A percentile compares a stretch with the other conserved stretches of the same genome.
phyloP scores from a whole-genome alignment of 2,329 filamentous ascomycete genomes.

The Apiospora kogelbergensis region DNA sequence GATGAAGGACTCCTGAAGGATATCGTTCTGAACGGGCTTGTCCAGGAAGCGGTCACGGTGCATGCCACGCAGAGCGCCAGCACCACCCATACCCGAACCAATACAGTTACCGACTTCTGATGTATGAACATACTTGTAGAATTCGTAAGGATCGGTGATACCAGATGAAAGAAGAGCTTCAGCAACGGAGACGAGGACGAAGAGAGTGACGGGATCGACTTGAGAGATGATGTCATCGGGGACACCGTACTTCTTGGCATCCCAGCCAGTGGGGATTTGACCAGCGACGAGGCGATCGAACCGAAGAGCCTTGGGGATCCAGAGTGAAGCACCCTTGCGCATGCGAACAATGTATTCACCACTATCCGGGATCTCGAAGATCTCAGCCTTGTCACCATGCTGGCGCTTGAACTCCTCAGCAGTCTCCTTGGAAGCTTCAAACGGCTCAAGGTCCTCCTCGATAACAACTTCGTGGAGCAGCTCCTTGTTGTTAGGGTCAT shows the following conservation, averaged over 20 bases:
- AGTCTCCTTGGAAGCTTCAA: constrained; percentile 95
- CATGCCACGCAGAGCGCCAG: constrained; percentile 90
- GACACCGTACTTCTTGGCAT: constrained; percentile 92
- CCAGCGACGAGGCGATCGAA: constrained; percentile 98
- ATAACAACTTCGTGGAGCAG: constrained; percentile 97
- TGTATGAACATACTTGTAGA: constrained; percentile 99
- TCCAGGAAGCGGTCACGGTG: constrained; percentile 97
- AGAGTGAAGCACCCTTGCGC: constrained; percentile 91
- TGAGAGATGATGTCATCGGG: constrained; percentile 97
- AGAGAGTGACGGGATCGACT: constrained; percentile 94
- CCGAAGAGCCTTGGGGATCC: constrained; percentile 94
- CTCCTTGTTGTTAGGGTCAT: constrained; percentile 98
- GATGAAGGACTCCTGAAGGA: constrained; percentile 99
- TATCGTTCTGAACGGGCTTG: constrained; percentile 97
- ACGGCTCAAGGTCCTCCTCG: constrained; percentile 93
- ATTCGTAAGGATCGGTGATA: constrained; percentile 98
- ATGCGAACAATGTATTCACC: constrained; percentile 93
- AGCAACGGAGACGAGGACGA: constrained; percentile 88
- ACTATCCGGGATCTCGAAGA: constrained; percentile 91
- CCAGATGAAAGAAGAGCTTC: constrained; percentile 89
- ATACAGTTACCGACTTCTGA: constrained; percentile 98
- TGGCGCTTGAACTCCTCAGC: constrained; percentile 96
- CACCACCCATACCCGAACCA: constrained; percentile 97
- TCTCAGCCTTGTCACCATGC: constrained; percentile 96
- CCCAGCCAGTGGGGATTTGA: constrained; percentile 96